Evolutionary conservation across 2,329 filamentous ascomycete species (phyloP).

Genomic region (Penicillium sp.): DNA sequence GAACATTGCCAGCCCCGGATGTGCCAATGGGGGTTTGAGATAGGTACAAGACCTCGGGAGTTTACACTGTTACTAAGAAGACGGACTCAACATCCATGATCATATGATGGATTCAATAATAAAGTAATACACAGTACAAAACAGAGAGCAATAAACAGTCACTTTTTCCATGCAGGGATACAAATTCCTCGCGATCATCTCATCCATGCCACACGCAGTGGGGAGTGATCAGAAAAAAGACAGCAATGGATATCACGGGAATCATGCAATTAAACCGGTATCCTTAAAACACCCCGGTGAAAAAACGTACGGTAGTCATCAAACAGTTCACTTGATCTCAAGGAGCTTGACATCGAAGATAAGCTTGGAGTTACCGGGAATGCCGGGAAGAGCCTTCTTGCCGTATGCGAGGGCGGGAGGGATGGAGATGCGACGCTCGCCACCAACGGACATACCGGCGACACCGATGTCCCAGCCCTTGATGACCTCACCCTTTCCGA

Average conservation of each 20-base stretch:
- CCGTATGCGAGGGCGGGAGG: conserved; percentile 88
- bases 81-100: conserved; percentile 7
- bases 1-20: no score
- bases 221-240: conserved; percentile 30
- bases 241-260: conserved; percentile 42
- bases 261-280: conserved; percentile 32
- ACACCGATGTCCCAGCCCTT: conserved; percentile 98
- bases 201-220: conserved; percentile 33
- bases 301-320: conserved; percentile 12
- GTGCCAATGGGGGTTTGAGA: no score
- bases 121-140: conserved; percentile 18
- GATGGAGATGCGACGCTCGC: conserved; percentile 89
- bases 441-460: conserved; percentile 86
- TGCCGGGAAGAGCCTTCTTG: conserved; percentile 77
- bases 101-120: conserved; percentile 12
- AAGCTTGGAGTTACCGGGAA: conserved; percentile 87
- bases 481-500: conserved; percentile 93
- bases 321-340: conserved; percentile 70
- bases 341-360: conserved; percentile 89
- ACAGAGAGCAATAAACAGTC: conserved; percentile 15
- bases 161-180: conserved; percentile 27
- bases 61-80: background rate
- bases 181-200: conserved; percentile 35
- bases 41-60: no score
- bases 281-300: conserved; percentile 29